Evolutionary conservation across 768 basidiomycete species (phyloP).

Genomic region (Chalciporus chontae): DNA sequence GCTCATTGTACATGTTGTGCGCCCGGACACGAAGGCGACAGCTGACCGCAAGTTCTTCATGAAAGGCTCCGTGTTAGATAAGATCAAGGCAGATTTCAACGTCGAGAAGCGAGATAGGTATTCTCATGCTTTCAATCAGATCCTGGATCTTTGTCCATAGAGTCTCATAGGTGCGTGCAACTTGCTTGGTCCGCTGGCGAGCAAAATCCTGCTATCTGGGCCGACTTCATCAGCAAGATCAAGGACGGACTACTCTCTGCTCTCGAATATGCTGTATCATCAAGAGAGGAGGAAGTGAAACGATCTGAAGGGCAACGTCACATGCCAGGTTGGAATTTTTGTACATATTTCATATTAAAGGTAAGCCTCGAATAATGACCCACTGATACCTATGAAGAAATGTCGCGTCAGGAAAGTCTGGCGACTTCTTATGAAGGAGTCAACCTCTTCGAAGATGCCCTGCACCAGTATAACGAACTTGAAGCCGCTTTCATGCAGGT

Average conservation of each 20-base stretch:
- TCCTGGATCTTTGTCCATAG: conserved; percentile 10
- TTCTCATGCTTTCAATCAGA: conserved; percentile 1
- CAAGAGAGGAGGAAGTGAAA: conserved; percentile 86
- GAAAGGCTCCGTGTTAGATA: conserved; percentile 83
- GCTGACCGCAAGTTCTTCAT: conserved; percentile 70
- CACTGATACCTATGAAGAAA: not conserved
- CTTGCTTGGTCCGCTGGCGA: conserved; percentile 70
- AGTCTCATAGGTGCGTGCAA: conserved; percentile 65
- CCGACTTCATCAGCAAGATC: conserved; percentile 80
- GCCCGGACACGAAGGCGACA: conserved; percentile 56
- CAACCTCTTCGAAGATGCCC: conserved; percentile 83
- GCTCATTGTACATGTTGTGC: conserved; percentile 84
- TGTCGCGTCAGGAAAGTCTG: conserved; percentile 73
- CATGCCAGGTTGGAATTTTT: conserved; percentile 99
- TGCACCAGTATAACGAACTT: conserved; percentile 87
- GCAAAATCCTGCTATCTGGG: conserved; percentile 80
- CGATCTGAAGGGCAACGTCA: conserved; percentile 85
- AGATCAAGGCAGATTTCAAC: conserved; percentile 91
- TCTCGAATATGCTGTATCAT: conserved; percentile 74
- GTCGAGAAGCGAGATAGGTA: conserved; percentile 79
- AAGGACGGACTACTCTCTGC: conserved; percentile 87
- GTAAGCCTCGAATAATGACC: conserved; percentile 38
- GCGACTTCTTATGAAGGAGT: conserved; percentile 91
- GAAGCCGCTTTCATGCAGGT: conserved; percentile 79
- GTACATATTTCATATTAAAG: conserved; percentile 95